A percentile compares a stretch with the other conserved stretches of the same genome.
These are phyloP conservation scores for Blepharisma undulans DNA, from an alignment of 169 alveolate genomes.

Conservation along the genomic window DNA sequence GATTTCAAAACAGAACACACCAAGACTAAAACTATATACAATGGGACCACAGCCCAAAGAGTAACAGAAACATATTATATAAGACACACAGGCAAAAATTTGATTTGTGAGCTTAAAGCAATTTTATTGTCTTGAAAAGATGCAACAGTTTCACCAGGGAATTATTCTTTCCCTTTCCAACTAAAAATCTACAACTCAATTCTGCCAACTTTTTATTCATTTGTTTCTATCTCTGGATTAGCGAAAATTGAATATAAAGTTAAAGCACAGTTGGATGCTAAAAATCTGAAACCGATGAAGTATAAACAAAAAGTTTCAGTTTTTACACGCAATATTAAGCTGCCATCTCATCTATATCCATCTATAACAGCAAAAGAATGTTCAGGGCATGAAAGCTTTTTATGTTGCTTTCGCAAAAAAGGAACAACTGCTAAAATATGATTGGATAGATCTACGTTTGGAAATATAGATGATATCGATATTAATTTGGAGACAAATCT, in stretches of 20 bases:
- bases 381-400: neutral
- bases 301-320: neutral
- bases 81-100: neutral
- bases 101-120: neutral
- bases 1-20: neutral
- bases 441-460: neutral
- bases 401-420: neutral
- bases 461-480: neutral
- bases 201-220: neutral
- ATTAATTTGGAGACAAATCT: neutral
- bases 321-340: neutral
- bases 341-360: neutral
- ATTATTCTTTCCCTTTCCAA: neutral
- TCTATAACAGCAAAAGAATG: too few relatives aligned
- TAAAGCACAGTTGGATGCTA: neutral
- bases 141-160: neutral
- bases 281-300: neutral
- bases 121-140: neutral
- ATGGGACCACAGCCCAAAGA: neutral
- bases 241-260: neutral
- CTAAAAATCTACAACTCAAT: too few relatives aligned
- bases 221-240: neutral
- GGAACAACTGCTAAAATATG: neutral
- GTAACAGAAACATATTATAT: neutral
- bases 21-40: too few relatives aligned